phyloP scores from a whole-genome alignment of 169 alveolate species.

The Plasmodium gallinaceum region DNA sequence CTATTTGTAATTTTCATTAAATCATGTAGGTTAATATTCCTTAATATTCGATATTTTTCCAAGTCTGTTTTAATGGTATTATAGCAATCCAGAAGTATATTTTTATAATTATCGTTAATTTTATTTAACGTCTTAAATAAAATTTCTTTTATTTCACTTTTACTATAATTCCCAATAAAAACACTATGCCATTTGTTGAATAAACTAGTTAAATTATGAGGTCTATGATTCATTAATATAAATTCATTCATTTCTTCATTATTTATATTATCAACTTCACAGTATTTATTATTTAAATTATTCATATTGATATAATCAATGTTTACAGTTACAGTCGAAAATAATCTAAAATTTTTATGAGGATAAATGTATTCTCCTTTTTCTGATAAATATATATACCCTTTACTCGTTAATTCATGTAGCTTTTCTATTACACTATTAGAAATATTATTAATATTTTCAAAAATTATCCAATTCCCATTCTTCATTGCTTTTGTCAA shows the following conservation, averaged over 20 bases:
- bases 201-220: conserved; percentile 15
- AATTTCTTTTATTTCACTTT: conserved; percentile 60
- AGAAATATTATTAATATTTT: conserved; percentile 83
- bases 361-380: conserved; percentile 81
- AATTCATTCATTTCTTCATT: conserved; percentile 15
- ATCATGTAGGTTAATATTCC: conserved; percentile 76
- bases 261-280: neutral
- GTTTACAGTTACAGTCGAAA: conserved; percentile 75
- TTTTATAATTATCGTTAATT: conserved; percentile 39
- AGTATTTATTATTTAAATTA: neutral
- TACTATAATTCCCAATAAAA: conserved; percentile 22
- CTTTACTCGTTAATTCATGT: conserved; percentile 79
- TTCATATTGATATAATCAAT: neutral
- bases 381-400: conserved; percentile 78
- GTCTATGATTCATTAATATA: conserved; percentile 32
- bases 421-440: conserved; percentile 81
- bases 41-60: conserved; percentile 55
- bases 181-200: conserved; percentile 71
- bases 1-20: conserved; percentile 54
- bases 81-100: conserved; percentile 26
- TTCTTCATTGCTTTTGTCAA: conserved; percentile 83
- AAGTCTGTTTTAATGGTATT: conserved; percentile 14
- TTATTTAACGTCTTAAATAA: conserved; percentile 21
- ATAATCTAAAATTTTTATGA: conserved; percentile 79
- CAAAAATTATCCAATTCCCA: conserved; percentile 89